Evolutionary conservation across 345 rosid genomes (phyloP), one percentile per base, ranked within the genome.

Genomic region (Euphorbia peplus): DNA sequence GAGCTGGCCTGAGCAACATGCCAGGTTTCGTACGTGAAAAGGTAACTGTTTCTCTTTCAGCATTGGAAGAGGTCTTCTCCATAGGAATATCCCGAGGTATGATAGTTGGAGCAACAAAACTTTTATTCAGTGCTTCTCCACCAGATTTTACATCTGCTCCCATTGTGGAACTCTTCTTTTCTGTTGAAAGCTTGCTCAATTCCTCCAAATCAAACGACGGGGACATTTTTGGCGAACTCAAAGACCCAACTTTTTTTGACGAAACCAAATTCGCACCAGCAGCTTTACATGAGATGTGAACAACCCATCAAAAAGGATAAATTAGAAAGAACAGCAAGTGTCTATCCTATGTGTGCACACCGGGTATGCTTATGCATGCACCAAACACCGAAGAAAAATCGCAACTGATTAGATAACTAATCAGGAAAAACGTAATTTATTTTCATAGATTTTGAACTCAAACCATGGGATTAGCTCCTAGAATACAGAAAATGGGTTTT

Each of bases 21-120:
- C 99, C 98, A 1, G 96, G 95, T 70, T 79, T 91, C 24, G 99
- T 95, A 87, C 71, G 88, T 66, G 93, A 85, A 82, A 90, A 91
- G 58, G 96, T 79, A 75, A 95, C 82, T 64, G 87, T 81, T 74
- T 89, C 97, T 76, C 65, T 82, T 78, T 63, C 81, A 32, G 89
- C 73, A 71, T 76, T 76, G 22, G 76, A 69, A 51, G 80, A 63
- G 21, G 83, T 88, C 72, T 88, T 91, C 62, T 73, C 86, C 26
- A 69, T 66, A 9, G 80, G 81, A 80, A 57, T 79, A 59, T 85
- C 90, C 41, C 8, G 71, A 15, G 80, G 74, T 54, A 72, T 83
- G 73, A 69, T 56, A 60, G 71, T 76, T 11, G 90, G 87, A 25
- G 59, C 68, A 47, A 66, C 4, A 15, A 68, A 69, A 51, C 87